Conservation (phyloP, 805 yeast species). For the Wickerhamiella vanderwaltii region DNA sequence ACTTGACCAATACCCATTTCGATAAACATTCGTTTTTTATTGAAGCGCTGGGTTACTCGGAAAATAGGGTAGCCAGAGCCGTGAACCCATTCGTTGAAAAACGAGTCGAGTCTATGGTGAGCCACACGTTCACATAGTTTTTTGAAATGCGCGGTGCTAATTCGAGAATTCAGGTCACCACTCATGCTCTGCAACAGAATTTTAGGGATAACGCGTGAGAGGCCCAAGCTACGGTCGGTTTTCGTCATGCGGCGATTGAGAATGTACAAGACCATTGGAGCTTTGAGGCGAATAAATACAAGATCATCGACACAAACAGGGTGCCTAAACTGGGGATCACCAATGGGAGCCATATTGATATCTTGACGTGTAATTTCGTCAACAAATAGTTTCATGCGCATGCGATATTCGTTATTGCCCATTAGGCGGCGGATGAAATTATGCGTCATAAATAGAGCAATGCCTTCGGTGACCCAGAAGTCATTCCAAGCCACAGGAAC, state of each 20-base stretch:
- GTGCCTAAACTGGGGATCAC: conserved; percentile 48
- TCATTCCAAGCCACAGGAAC: conserved; percentile 70
- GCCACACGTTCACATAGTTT: conserved; percentile 92
- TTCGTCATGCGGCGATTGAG: conserved; percentile 89
- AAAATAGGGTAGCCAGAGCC: conserved; percentile 84
- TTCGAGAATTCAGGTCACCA: conserved; percentile 68
- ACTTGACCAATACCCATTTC: conserved; percentile 92
- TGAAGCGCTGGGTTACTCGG: conserved; percentile 80
- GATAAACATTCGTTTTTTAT: conserved; percentile 82
- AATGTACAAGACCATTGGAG: conserved; percentile 75
- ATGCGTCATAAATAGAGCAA: conserved; percentile 69
- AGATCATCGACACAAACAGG: conserved; percentile 57
- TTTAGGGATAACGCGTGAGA: conserved; percentile 83
- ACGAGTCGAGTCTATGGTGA: conserved; percentile 65
- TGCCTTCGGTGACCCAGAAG: conserved; percentile 81
- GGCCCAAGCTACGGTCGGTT: conserved; percentile 86
- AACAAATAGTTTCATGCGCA: conserved; percentile 48
- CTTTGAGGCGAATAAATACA: conserved; percentile 58
- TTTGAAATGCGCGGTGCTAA: conserved; percentile 77
- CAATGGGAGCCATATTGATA: conserved; percentile 70
- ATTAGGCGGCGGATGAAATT: conserved; percentile 56
- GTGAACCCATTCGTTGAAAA: conserved; percentile 88
- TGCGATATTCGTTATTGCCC: conserved; percentile 77
- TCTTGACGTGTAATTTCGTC: conserved; percentile 64
- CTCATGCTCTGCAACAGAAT: conserved; percentile 90